These are phyloP conservation scores for Chlamydomonas sp. DNA, from an alignment of 139 green algal genomes.

Conservation along the genomic window DNA sequence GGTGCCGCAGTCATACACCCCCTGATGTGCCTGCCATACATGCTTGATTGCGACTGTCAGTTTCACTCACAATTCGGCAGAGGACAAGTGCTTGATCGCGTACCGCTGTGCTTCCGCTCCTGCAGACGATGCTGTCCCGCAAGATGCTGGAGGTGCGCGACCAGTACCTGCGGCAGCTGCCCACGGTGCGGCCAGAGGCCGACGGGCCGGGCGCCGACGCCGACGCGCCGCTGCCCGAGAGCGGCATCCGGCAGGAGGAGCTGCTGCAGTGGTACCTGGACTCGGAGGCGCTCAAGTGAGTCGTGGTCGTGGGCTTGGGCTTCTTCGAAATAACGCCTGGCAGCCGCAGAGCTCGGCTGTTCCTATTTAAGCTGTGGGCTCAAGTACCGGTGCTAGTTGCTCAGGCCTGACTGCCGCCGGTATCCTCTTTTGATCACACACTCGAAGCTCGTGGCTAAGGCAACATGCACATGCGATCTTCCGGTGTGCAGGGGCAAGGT, in stretches of 20 bases:
- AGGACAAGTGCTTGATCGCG: neutral
- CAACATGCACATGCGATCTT: neutral
- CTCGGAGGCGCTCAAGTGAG: slow-evolving; percentile 63
- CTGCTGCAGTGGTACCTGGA: slow-evolving; percentile 91
- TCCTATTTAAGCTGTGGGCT: too few species aligned
- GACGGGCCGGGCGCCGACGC: neutral
- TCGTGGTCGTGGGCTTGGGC: neutral
- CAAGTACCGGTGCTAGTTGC: too few species aligned
- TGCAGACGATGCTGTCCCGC: slow-evolving; percentile 71
- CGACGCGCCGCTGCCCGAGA: slow-evolving; percentile 16
- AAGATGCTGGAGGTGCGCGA: slow-evolving; percentile 67
- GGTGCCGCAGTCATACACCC: neutral
- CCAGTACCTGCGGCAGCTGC: slow-evolving; percentile 51
- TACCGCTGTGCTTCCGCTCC: neutral
- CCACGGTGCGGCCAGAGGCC: slow-evolving; percentile 32
- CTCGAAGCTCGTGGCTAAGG: neutral
- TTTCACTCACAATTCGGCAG: neutral
- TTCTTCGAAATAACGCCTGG: neutral
- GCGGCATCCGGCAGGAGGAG: slow-evolving; percentile 75
- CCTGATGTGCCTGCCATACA: neutral
- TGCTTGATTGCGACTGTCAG: neutral
- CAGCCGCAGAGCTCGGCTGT: neutral
- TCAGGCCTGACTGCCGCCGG: too few species aligned
- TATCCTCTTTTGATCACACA: too few species aligned
- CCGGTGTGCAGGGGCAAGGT: slow-evolving; percentile 46